Conservation (phyloP, 331 rosid species). For the Telfairia occidentalis region DNA sequence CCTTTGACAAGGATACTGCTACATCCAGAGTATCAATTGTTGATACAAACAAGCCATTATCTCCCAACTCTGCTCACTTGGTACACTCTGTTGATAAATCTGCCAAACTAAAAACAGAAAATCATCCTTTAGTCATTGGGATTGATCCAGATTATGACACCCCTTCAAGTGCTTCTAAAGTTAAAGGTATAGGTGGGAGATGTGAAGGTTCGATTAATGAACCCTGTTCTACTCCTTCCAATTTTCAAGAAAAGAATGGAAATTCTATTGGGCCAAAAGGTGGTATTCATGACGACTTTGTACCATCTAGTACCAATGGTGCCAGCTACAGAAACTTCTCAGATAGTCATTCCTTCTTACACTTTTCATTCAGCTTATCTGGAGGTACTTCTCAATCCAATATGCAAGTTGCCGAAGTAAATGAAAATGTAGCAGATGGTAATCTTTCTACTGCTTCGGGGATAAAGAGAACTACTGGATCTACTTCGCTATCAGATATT, state of each 20-base stretch:
- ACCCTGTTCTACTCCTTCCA: conserved; percentile 34
- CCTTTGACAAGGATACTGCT: conserved; percentile 27
- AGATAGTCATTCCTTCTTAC: conserved; percentile 29
- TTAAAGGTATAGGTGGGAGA: conserved; percentile 8
- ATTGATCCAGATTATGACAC: conserved; percentile 23
- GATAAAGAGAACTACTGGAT: conserved; percentile 18
- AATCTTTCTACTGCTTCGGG: conserved; percentile 19
- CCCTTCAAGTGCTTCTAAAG: conserved; percentile 23
- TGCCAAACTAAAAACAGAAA: conserved; percentile 28
- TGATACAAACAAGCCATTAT: conserved; percentile 34
- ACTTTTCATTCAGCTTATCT: conserved; percentile 25
- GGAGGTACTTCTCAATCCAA: conserved; percentile 27
- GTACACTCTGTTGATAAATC: conserved; percentile 38
- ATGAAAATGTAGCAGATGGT: conserved; percentile 18
- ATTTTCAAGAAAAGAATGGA: conserved; percentile 40
- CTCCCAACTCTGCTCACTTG: conserved; percentile 67
- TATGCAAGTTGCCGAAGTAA: conserved; percentile 18
- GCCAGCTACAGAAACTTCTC: conserved; percentile 19
- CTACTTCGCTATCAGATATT: conserved; percentile 23
- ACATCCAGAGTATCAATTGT: conserved; percentile 14
- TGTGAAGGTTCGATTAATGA: conserved; percentile 24
- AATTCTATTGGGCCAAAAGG: conserved; percentile 18
- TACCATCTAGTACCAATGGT: conserved; percentile 20
- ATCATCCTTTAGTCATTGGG: conserved; percentile 16
- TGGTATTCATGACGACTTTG: conserved; percentile 15